Conservation (phyloP, 768 basidiomycete genomes). For the Kwoniella mangroviensis region DNA sequence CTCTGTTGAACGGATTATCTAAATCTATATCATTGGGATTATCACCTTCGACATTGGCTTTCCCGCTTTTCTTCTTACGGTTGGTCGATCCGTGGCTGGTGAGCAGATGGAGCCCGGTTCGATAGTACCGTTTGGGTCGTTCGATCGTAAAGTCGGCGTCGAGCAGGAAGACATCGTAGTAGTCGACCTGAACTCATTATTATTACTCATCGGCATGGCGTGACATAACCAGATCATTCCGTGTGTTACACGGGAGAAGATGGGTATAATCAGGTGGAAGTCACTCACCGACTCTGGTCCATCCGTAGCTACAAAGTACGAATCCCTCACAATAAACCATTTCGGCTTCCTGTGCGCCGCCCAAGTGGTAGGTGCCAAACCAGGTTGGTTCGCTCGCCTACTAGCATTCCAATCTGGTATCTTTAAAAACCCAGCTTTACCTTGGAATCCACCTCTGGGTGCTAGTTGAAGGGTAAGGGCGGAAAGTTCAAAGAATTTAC, state of each 20-base stretch:
- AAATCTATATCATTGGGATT: slow-evolving; percentile 40
- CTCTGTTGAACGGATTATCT: slow-evolving; percentile 42
- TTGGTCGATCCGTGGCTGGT: slow-evolving; percentile 47
- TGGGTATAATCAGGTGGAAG: no score
- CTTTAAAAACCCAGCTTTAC: slow-evolving; percentile 82
- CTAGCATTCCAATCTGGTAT: slow-evolving; percentile 55
- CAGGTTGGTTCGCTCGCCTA: slow-evolving; percentile 57
- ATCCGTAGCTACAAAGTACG: slow-evolving; percentile 82
- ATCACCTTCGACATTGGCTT: slow-evolving; percentile 25
- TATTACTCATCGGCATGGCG: background rate
- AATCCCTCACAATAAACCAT: slow-evolving; percentile 93
- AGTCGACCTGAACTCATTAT: slow-evolving; percentile 64
- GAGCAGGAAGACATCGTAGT: slow-evolving; percentile 92
- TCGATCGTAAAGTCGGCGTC: slow-evolving; percentile 87
- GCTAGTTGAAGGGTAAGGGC: slow-evolving; percentile 82
- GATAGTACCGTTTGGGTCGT: slow-evolving; percentile 85
- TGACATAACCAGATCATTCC: no score
- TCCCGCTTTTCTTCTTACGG: slow-evolving; percentile 15
- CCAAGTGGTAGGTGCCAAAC: slow-evolving; percentile 59
- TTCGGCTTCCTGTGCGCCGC: slow-evolving; percentile 65
- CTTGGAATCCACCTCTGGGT: slow-evolving; percentile 75
- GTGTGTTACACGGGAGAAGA: no score
- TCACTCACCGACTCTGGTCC: slow-evolving; percentile 78
- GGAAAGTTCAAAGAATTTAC: slow-evolving; percentile 88
- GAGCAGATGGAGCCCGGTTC: slow-evolving; percentile 78